These are phyloP conservation scores for Coleophoma cylindrospora DNA, from an alignment of 2,329 filamentous ascomycete genomes.

Conservation along the genomic window DNA sequence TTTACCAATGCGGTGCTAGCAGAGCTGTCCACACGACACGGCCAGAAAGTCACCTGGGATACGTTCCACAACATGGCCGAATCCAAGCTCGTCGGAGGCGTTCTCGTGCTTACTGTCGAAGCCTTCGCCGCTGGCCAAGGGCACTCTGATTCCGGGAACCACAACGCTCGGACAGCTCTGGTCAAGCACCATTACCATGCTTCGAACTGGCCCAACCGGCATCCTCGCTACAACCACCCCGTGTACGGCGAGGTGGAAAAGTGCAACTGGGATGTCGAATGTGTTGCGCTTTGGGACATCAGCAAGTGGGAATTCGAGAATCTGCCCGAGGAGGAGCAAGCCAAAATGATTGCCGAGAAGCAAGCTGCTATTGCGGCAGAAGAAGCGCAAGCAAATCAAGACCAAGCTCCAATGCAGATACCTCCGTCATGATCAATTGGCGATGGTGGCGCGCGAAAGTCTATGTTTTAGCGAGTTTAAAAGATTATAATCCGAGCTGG, in stretches of 20 bases:
- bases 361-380: constrained; percentile 10
- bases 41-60: constrained; percentile 52
- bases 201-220: constrained; percentile 63
- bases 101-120: constrained; percentile 65
- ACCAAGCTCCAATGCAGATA: no score
- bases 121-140: constrained; percentile 70
- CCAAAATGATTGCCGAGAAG: constrained; percentile 29
- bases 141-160: constrained; percentile 68
- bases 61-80: constrained; percentile 61
- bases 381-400: not conserved
- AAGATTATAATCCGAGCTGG: no score
- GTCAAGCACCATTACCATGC: constrained; percentile 74
- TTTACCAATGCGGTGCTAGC: constrained; percentile 61
- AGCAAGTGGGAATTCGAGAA: constrained; percentile 56
- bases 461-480: no score
- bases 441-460: no score
- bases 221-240: constrained; percentile 63
- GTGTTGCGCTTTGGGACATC: constrained; percentile 61
- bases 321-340: constrained; percentile 54
- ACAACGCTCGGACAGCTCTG: constrained; percentile 58
- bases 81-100: constrained; percentile 57
- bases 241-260: constrained; percentile 66
- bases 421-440: no score
- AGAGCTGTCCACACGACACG: constrained; percentile 51
- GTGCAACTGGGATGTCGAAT: constrained; percentile 65